phyloP scores from a whole-genome alignment of 2,329 filamentous ascomycete species.

The Coniochaeta sp. region DNA sequence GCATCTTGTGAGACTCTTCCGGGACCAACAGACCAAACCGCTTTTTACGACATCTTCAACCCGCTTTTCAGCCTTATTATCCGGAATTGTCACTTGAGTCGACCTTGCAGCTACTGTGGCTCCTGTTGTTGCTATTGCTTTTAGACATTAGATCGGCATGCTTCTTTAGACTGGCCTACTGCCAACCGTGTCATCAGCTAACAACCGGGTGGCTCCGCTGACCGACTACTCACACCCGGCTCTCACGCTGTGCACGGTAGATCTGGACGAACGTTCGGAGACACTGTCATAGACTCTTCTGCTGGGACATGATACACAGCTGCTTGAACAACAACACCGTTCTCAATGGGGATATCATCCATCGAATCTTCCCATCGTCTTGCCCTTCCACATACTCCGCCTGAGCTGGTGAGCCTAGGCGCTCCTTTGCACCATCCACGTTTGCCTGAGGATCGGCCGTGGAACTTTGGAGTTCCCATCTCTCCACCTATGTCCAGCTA shows the following conservation, averaged over 20 bases:
- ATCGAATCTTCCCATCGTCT: constrained; percentile 42
- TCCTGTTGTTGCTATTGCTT: not conserved
- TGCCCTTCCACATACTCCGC: constrained; percentile 44
- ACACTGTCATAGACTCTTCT: not conserved
- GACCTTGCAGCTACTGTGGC: not conserved
- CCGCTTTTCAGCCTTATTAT: not conserved
- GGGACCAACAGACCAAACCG: not conserved
- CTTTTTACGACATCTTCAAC: not conserved
- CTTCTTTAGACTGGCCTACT: not conserved
- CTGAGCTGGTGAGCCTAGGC: constrained; percentile 44
- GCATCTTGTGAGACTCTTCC: not conserved
- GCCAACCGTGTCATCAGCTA: not conserved
- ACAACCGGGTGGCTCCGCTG: not conserved
- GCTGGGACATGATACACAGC: constrained; percentile 10
- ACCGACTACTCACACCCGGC: not conserved
- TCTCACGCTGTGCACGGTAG: not conserved
- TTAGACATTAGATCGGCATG: not conserved
- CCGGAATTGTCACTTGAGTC: not conserved
- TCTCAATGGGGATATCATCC: constrained; percentile 50
- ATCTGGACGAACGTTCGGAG: not conserved
- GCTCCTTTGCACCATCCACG: constrained; percentile 39
- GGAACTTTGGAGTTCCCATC: constrained; percentile 34
- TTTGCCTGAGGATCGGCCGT: constrained; percentile 33
- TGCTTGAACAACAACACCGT: constrained; percentile 12
- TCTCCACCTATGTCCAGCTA: constrained; percentile 52